Conservation (phyloP, 768 basidiomycete species). For the Lanmaoa rubissima region DNA sequence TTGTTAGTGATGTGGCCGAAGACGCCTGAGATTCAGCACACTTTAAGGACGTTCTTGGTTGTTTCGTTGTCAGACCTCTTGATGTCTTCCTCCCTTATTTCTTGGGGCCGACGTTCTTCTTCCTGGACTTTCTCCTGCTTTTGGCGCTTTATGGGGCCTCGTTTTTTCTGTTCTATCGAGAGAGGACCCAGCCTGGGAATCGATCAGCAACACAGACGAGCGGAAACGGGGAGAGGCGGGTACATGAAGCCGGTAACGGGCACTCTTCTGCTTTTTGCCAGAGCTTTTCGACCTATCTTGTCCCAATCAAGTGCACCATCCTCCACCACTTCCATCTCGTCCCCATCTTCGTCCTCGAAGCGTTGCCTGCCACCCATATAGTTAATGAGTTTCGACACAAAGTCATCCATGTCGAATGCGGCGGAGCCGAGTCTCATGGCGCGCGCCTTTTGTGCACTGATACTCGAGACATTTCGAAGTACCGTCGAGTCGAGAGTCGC, state of each 20-base stretch:
- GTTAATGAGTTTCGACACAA: slow-evolving; percentile 67
- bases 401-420: slow-evolving; percentile 91
- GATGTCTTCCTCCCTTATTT: slow-evolving; percentile 82
- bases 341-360: slow-evolving; percentile 45
- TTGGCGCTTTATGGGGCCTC: slow-evolving; percentile 55
- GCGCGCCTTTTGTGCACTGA: slow-evolving; percentile 85
- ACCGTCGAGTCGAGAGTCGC: slow-evolving; percentile 88
- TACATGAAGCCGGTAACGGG: slow-evolving; percentile 90
- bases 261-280: slow-evolving; percentile 76
- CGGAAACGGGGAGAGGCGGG: slow-evolving; percentile 22
- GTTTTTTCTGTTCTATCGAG: slow-evolving; percentile 80
- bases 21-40: slow-evolving; percentile 36
- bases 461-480: slow-evolving; percentile 71
- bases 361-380: slow-evolving; percentile 73
- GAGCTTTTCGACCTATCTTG: slow-evolving; percentile 78
- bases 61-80: slow-evolving; percentile 85
- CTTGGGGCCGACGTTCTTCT: slow-evolving; percentile 69
- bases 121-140: slow-evolving; percentile 72
- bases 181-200: slow-evolving; percentile 85
- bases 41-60: slow-evolving; percentile 76
- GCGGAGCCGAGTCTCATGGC: slow-evolving; percentile 85
- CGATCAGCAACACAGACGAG: slow-evolving; percentile 13
- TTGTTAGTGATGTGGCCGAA: background rate
- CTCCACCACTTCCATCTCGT: slow-evolving; percentile 52
- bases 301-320: slow-evolving; percentile 73